Percentiles rank a stretch among this genome's conserved stretches.
phyloP scores from a whole-genome alignment of 2,329 filamentous ascomycete genomes.

The Leptographium galeiforme region DNA sequence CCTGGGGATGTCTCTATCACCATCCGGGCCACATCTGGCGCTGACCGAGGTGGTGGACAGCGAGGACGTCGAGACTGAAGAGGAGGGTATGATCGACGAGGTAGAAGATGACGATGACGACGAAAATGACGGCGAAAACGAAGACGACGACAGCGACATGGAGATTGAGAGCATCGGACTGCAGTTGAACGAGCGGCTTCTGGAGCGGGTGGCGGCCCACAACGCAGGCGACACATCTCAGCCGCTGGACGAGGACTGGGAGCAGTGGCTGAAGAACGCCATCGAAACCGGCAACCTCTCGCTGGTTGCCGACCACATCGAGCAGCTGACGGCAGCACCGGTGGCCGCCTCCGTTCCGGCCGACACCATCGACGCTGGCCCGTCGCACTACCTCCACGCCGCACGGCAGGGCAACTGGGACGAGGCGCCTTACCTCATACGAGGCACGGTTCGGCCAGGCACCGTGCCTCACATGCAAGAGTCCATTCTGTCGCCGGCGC shows the following conservation, averaged over 20 bases:
- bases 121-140: constrained; percentile 8
- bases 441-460: neutral
- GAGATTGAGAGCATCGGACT: constrained; percentile 41
- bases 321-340: constrained; percentile 16
- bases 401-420: neutral
- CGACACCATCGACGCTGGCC: neutral
- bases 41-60: too few relatives aligned
- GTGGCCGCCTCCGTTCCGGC: neutral
- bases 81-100: neutral
- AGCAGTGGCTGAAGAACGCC: constrained; percentile 60
- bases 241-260: constrained; percentile 58
- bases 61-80: too few relatives aligned
- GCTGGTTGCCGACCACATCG: constrained; percentile 30
- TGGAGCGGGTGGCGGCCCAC: constrained; percentile 48
- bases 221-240: constrained; percentile 45
- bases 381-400: neutral
- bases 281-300: constrained; percentile 48
- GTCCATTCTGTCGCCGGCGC: neutral
- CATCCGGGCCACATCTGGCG: neutral
- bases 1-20: too few relatives aligned
- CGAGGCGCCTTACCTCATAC: neutral
- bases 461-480: neutral
- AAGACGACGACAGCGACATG: constrained; percentile 32
- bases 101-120: neutral
- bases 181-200: constrained; percentile 49